Conservation (phyloP, 805 yeast genomes). For the Cyberlindnera amylophila region DNA sequence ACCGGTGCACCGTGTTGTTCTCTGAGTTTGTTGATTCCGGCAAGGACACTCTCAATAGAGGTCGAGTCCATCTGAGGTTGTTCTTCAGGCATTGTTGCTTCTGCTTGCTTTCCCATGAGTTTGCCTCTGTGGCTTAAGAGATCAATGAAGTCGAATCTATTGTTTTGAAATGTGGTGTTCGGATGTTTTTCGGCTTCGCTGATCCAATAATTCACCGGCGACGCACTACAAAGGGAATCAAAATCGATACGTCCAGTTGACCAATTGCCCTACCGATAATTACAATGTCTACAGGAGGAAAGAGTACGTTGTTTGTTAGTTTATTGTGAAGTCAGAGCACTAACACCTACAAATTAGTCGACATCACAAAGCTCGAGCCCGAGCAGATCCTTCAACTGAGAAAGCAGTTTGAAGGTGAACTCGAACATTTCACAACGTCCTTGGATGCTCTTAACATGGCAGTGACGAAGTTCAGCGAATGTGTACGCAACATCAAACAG, state of each 20-base stretch:
- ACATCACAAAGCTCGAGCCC: constrained; percentile 66
- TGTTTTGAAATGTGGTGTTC: constrained; percentile 10
- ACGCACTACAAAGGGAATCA: not conserved
- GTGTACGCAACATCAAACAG: constrained; percentile 63
- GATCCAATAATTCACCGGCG: too few relatives aligned
- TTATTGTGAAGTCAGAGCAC: not conserved
- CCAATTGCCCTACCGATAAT: not conserved
- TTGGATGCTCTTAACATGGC: constrained; percentile 82
- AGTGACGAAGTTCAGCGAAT: constrained; percentile 74
- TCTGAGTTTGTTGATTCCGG: constrained; percentile 35
- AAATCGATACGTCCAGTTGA: not conserved
- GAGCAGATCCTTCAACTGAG: constrained; percentile 85
- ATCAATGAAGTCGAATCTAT: too few relatives aligned
- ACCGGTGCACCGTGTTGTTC: not conserved
- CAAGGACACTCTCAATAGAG: constrained; percentile 67
- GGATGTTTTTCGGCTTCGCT: not conserved
- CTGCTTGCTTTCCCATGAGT: too few relatives aligned
- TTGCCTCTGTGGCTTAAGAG: not conserved
- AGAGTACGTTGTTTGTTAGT: constrained; percentile 4
- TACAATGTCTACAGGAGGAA: constrained; percentile 14
- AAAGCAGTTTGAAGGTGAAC: constrained; percentile 76
- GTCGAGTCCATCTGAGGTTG: constrained; percentile 41
- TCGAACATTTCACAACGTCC: constrained; percentile 82
- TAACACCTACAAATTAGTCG: constrained; percentile 39
- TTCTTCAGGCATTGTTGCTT: not conserved